Base-by-base conservation (phyloP, 2,329 filamentous ascomycete genomes). In the Cytospora chrysosperma region DNA sequence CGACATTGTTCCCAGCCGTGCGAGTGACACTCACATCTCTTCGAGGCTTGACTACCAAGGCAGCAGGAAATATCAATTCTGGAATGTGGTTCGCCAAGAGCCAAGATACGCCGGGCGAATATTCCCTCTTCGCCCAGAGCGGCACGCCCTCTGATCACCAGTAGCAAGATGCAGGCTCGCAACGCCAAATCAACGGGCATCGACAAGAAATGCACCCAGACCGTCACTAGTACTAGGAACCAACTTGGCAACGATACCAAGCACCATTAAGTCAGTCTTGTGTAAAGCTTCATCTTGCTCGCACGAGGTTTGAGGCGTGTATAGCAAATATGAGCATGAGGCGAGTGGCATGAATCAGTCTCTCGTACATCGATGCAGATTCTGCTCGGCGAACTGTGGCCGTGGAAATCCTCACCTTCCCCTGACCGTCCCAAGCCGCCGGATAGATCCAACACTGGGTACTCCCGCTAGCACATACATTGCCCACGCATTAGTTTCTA, bases 381-480 rank as follows among this genome's bases (percentile, higher is more conserved):
- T 27, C 58, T 61, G 37, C 37, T 54, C 51, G 53, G 47, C 59
- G 47, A 62, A 61, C 53, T 26, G 50, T 47, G 58, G 32, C 10
- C 10, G 15, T 30, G 63, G 21, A 63, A 24, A 12, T 1, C 30
- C 49, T 47, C 59, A 67, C 58, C 59, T 64, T 63, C 47, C 57
- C 30, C 50, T 50, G 51, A 51, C 54, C 27, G 62, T 62, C 19
- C 59, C 63, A 60, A 47, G 26, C 54, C 56, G 59, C 53, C 65
- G 63, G 59, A 62, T 61, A 59, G 40, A 34, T 37, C 57, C 27
- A 51, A 10, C n/a, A 10, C 26, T 17, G 34, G 21, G 47, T 40
- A 26, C 50, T 40, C 53, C 34, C 32, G 32, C 12, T 54, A n/a
- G 30, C 58, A 19, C 47, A 5, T 47, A 43, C 40, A 43, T 10